Conservation (phyloP, 352 stramenopile genomes). For the Globisporangium nunn region DNA sequence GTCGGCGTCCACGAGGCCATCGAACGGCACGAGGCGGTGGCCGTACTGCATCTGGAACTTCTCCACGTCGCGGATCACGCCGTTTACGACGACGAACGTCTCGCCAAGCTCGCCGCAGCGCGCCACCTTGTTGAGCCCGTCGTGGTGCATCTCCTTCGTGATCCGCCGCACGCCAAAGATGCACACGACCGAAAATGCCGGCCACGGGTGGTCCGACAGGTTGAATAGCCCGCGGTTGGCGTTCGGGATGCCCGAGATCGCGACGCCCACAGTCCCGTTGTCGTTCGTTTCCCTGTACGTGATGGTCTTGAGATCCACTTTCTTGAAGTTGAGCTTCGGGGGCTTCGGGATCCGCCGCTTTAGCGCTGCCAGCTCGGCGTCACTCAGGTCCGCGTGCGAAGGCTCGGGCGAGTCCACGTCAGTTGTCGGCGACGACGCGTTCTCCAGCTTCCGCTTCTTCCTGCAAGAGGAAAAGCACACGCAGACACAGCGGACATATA, state of each 20-base stretch:
- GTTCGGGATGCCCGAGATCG: conserved; percentile 77
- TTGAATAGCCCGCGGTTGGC: conserved; percentile 80
- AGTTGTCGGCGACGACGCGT: conserved; percentile 49
- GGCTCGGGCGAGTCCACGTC: conserved; percentile 61
- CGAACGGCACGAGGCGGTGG: conserved; percentile 72
- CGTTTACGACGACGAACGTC: conserved; percentile 86
- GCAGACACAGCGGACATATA: neutral
- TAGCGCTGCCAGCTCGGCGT: conserved; percentile 73
- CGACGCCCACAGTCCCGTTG: conserved; percentile 83
- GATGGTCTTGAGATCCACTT: conserved; percentile 79
- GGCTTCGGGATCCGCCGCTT: conserved; percentile 80
- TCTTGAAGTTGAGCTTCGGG: conserved; percentile 78
- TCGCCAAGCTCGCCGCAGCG: conserved; percentile 77
- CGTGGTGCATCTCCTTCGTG: conserved; percentile 82
- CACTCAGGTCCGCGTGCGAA: conserved; percentile 62
- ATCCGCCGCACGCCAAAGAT: conserved; percentile 85
- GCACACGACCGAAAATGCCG: conserved; percentile 83
- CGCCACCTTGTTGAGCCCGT: conserved; percentile 84
- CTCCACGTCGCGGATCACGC: conserved; percentile 77
- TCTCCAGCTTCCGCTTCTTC: conserved; percentile 73
- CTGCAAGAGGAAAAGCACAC: conserved; percentile 17
- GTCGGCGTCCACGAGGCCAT: conserved; percentile 79
- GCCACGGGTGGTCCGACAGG: conserved; percentile 68
- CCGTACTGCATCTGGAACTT: conserved; percentile 87
- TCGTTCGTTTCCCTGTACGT: conserved; percentile 82